A percentile compares a stretch with the other conserved stretches of the same genome.
These are phyloP conservation scores for button mushroom (Agaricus bisporus) DNA, from an alignment of 768 basidiomycete species.

Conservation along the genomic window DNA sequence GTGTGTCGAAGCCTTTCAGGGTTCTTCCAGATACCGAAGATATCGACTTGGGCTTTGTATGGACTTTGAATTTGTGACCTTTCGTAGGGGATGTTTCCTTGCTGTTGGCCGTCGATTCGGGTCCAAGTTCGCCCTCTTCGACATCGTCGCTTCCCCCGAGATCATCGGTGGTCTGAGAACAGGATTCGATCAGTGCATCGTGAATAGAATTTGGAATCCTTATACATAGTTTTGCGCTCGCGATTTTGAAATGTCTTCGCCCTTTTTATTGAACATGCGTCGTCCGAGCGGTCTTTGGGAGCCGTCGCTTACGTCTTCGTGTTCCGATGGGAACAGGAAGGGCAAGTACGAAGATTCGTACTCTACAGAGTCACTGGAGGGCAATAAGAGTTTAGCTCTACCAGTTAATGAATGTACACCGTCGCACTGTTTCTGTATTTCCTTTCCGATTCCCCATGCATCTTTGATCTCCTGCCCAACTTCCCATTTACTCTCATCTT, in stretches of 20 bases:
- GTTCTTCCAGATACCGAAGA: conserved; percentile 18
- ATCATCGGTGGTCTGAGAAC: neutral
- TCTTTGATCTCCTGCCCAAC: conserved; percentile 13
- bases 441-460: conserved; percentile 12
- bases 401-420: neutral
- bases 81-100: neutral
- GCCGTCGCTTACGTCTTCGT: neutral
- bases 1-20: conserved; percentile 15
- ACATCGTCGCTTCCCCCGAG: neutral
- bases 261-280: conserved; percentile 40
- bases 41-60: conserved; percentile 22
- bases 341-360: conserved; percentile 15
- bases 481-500: conserved; percentile 16
- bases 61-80: conserved; percentile 17
- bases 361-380: conserved; percentile 7
- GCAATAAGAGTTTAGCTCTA: neutral
- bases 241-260: conserved; percentile 26
- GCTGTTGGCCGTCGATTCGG: neutral
- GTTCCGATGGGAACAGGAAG: conserved; percentile 12
- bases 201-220: conserved; percentile 2
- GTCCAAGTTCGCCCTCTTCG: neutral
- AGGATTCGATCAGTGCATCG: neutral
- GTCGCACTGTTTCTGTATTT: neutral
- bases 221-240: conserved; percentile 12
- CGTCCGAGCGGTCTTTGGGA: conserved; percentile 31